phyloP scores from a whole-genome alignment of 2,329 filamentous ascomycete species.

The Fusarium neocosmosporiellum region DNA sequence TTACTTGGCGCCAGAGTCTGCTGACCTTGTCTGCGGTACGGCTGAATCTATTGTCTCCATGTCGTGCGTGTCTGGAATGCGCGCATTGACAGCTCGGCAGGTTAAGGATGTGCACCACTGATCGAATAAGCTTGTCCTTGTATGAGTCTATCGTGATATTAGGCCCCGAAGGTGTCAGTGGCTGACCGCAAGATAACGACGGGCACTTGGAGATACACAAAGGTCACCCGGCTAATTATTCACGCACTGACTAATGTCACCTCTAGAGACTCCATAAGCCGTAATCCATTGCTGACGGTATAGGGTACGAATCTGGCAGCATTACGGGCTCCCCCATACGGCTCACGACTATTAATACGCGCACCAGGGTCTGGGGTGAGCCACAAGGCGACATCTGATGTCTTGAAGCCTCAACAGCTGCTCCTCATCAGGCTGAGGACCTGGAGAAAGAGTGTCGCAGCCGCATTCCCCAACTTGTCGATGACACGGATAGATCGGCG shows the following conservation, averaged over 20 bases:
- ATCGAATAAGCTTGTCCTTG: background rate
- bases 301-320: background rate
- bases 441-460: slow-evolving; percentile 1
- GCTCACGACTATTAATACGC: background rate
- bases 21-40: background rate
- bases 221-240: background rate
- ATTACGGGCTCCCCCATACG: background rate
- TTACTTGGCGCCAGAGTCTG: background rate
- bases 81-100: background rate
- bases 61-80: background rate
- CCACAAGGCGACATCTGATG: background rate
- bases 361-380: background rate
- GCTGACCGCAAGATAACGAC: background rate
- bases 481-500: slow-evolving; percentile 29
- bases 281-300: background rate
- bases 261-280: background rate
- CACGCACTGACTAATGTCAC: background rate
- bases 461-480: slow-evolving; percentile 3
- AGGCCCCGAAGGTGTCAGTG: background rate
- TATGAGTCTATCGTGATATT: background rate
- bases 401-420: background rate
- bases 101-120: background rate
- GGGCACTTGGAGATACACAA: background rate
- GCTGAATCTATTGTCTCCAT: background rate
- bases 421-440: background rate